Base-by-base conservation (phyloP, 2,329 filamentous ascomycete species). In the Alternaria ventricosa region DNA sequence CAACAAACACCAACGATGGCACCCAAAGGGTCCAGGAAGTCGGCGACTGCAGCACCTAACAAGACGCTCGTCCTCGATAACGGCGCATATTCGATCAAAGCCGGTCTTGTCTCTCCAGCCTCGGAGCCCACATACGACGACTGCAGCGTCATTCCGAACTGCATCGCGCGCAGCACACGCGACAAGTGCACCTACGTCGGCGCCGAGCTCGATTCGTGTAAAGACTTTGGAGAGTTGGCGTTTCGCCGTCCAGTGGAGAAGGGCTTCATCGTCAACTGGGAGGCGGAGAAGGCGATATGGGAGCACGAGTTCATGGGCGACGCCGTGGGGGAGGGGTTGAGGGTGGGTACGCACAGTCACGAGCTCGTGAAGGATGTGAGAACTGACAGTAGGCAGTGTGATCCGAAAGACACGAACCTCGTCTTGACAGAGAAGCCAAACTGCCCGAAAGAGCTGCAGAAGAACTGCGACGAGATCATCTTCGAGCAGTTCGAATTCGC, bases 401-500 rank as follows among this genome's bases (percentile, higher is more conserved):
- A 96, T 70, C 92, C 95, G 0, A 84, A 86, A 57, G 90, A 95
- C 59, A 96, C 93, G n/a, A 90, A 93, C 51, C 82, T 99, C 61
- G 82, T 99, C 5, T 86, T 98, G 55, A 89, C 92, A 1, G 96
- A 99, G 79, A 91, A 93, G 49, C 91, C 94, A 5, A 97, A 96
- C 80, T 89, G 90, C 5, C 86, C 97, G 60, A 89, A 91, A 1
- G 89, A 89, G 12, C 82, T 99, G 67, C 94, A 97, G 80, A 88
- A 90, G 43, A 96, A 97, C 78, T 94, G 93, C 71, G 96, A 99
- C 75, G 95, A 99, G 83, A 93, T 99, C 76, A 88, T 98, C 1
- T 98, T 99, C 83, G 96, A 99, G 77, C 94, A 98, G 78, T 99
- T 96, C 82, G 93, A 93, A 3, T 99, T 99, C 80, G 88, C 90